phyloP scores from a whole-genome alignment of 345 rosid genomes.

The Brassica nigra region DNA sequence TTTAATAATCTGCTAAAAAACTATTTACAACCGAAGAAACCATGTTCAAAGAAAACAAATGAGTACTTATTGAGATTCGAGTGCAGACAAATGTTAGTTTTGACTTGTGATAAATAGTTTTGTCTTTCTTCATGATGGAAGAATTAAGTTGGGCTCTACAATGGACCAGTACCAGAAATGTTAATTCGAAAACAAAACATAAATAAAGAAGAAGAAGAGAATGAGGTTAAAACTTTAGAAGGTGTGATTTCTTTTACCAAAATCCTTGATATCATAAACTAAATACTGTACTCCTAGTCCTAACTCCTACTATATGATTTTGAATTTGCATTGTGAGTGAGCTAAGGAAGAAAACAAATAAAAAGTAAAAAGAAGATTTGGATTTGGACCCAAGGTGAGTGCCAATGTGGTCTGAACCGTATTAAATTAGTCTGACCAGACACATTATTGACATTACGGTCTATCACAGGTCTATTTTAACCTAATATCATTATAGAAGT shows the following conservation, averaged over 20 bases:
- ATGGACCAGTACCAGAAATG: constrained; percentile 1
- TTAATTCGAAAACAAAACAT: not conserved
- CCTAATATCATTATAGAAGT: not conserved
- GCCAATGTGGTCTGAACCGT: constrained; percentile 30
- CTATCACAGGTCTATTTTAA: constrained; percentile 34
- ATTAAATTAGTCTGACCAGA: constrained; percentile 43
- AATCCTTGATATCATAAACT: not conserved
- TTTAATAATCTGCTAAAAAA: not conserved
- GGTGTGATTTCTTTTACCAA: not conserved
- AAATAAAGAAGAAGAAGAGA: not conserved
- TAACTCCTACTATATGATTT: not conserved
- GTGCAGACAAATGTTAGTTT: not conserved
- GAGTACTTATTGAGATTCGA: not conserved
- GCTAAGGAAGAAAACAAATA: not conserved
- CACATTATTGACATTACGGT: constrained; percentile 43
- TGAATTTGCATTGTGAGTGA: not conserved
- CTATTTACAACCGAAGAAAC: not conserved
- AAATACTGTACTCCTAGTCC: not conserved
- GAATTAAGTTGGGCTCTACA: constrained; percentile 6
- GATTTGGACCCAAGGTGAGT: constrained; percentile 15
- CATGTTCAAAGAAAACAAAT: not conserved
- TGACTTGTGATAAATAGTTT: not conserved
- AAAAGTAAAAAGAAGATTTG: not conserved
- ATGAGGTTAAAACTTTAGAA: not conserved
- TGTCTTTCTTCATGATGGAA: not conserved